phyloP scores from a whole-genome alignment of 352 stramenopile genomes.

The Aphanomyces cochlioides region DNA sequence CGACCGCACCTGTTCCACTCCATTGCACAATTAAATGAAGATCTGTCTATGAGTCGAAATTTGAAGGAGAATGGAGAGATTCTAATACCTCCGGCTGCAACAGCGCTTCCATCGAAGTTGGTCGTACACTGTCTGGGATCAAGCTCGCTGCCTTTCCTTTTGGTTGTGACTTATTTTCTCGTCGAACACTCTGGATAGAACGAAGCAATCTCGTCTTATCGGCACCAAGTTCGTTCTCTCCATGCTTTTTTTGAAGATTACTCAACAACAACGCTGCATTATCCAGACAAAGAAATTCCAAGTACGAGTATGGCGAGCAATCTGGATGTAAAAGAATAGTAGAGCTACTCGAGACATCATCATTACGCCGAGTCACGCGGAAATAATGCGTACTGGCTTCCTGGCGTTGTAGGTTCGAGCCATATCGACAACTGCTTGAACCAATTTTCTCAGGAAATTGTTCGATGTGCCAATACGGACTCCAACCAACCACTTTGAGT shows the following conservation, averaged over 20 bases:
- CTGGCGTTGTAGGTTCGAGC: slow-evolving; percentile 40
- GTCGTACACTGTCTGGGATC: slow-evolving; percentile 2
- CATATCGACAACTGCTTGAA: slow-evolving; percentile 34
- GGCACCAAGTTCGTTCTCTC: slow-evolving; percentile 29
- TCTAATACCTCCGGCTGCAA: slow-evolving; percentile 35
- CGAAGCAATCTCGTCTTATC: slow-evolving; percentile 39
- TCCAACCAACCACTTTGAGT: slow-evolving; percentile 50
- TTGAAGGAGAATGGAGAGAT: neutral
- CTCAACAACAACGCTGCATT: slow-evolving; percentile 37
- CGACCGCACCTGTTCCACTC: slow-evolving; percentile 13
- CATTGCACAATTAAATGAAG: slow-evolving; percentile 31
- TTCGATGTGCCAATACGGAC: slow-evolving; percentile 56
- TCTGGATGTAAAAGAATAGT: slow-evolving; percentile 25
- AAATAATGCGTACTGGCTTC: slow-evolving; percentile 81
- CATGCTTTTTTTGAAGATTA: slow-evolving; percentile 34
- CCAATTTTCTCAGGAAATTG: slow-evolving; percentile 33
- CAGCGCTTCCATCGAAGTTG: slow-evolving; percentile 56
- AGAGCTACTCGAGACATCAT: neutral
- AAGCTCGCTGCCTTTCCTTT: neutral
- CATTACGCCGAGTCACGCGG: slow-evolving; percentile 43
- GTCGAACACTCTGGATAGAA: slow-evolving; percentile 81
- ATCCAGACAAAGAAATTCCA: slow-evolving; percentile 75
- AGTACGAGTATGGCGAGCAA: slow-evolving; percentile 38
- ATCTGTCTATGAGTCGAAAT: slow-evolving; percentile 15
- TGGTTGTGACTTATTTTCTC: slow-evolving; percentile 68